phyloP scores from a whole-genome alignment of 805 yeast species.

The Ogataea sp. region DNA sequence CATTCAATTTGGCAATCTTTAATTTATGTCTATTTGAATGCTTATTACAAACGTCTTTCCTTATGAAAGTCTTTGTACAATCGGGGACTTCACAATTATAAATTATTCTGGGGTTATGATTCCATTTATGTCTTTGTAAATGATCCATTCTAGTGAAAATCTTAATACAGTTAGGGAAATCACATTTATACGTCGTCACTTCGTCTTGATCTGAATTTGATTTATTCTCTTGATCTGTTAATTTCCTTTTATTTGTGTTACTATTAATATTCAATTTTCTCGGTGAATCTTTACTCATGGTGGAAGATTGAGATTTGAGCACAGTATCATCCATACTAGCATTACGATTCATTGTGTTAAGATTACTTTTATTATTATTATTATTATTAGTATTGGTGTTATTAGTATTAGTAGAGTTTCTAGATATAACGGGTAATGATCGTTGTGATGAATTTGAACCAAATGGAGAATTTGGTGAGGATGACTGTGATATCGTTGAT shows the following conservation, averaged over 20 bases:
- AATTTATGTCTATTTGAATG: slow-evolving; percentile 29
- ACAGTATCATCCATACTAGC: too few relatives aligned
- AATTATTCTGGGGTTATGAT: slow-evolving; percentile 36
- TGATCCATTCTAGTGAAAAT: slow-evolving; percentile 52
- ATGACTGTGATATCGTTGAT: background rate
- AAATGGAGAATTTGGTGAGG: slow-evolving; percentile 1
- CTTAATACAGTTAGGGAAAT: slow-evolving; percentile 38
- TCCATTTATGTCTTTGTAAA: slow-evolving; percentile 45
- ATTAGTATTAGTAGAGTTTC: background rate
- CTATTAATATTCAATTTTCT: too few relatives aligned
- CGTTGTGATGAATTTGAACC: background rate
- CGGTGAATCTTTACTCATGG: too few relatives aligned
- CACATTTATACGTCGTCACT: slow-evolving; percentile 22
- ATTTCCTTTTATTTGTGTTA: too few relatives aligned
- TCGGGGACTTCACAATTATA: slow-evolving; percentile 38
- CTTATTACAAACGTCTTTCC: slow-evolving; percentile 42
- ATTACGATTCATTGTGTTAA: too few relatives aligned
- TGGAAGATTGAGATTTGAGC: too few relatives aligned
- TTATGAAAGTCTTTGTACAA: slow-evolving; percentile 46
- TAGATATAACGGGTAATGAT: background rate
- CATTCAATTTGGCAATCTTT: slow-evolving; percentile 13
- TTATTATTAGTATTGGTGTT: background rate
- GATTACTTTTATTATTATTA: slow-evolving; percentile 9
- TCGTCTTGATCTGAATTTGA: too few relatives aligned
- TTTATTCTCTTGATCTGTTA: too few relatives aligned